Evolutionary conservation across 257 asterid species (phyloP), one percentile per base, ranked within the genome.

Genomic region (Coffea eugenioides): DNA sequence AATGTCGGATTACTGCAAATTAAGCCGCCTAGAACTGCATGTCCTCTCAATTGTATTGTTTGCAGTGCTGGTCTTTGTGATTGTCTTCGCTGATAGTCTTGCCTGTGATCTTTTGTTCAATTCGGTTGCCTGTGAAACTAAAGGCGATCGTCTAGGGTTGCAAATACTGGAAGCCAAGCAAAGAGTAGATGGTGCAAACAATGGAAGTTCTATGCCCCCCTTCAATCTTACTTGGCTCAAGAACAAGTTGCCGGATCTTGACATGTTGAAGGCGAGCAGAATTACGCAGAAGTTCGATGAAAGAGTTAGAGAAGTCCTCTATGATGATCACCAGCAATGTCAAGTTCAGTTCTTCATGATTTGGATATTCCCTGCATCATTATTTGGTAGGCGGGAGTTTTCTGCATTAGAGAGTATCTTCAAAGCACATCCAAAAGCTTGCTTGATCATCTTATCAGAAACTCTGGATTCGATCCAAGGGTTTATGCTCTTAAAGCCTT

Each of bases 401-500:
- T 81, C 87, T 2, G 86, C 88, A 2, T 8, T 91, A 49, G 94
- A 92, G 56, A 90, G 90, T 68, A 9, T 94, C 39, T 90, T 92
- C 81, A 83, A 85, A 7, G 82, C 91, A 21, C 89, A 94, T 43
- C 92, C 92, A 16, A 39, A 8, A 11, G 83, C 84, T 0, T 92
- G 97, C 71, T 73, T 92, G 83, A 81, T 90, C 16, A 90, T 94
- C 12, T 64, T 94, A 70, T 92, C 98, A 0, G 76, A 27, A 18
- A 66, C 88, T 13, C 34, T 94, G 92, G 98, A 92, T 82, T 88
- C 97, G 0, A 65, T 8, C 4, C 18, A 52, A 56, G 97, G 97
- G 0, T 14, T 10, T 21, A 16, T 43, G 75, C 77, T 87, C 23
- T 56, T 91, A 52, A 77, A 78, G 18, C 90, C 97, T n/a, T 72